Evolutionary conservation across 164 flowering plant genomes (phyloP).

Genomic region (Chloranthus sessilifolius): DNA sequence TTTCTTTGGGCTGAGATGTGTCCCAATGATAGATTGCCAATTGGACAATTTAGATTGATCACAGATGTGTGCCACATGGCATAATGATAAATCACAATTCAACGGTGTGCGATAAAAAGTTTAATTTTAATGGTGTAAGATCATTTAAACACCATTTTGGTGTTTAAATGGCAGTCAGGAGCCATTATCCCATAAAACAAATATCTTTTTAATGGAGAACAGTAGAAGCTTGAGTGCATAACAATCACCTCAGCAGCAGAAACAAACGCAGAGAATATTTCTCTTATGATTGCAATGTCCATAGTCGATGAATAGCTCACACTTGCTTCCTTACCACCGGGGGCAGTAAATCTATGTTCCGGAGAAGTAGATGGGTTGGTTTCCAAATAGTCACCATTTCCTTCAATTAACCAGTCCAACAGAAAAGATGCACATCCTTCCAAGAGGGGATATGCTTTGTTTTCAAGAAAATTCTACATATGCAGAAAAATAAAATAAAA

Average conservation of each 20-base stretch:
- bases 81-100: no score
- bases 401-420: constrained; percentile 90
- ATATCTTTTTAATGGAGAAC: not conserved
- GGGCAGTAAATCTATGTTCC: constrained; percentile 79
- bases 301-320: constrained; percentile 93
- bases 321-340: constrained; percentile 82
- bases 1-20: no score
- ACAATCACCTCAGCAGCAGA: constrained; percentile 78
- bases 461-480: constrained; percentile 39
- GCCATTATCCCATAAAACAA: no score
- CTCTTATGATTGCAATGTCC: constrained; percentile 88
- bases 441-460: constrained; percentile 77
- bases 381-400: constrained; percentile 56
- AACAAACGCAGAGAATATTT: constrained; percentile 56
- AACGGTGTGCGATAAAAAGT: no score
- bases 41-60: no score
- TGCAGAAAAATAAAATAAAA: not conserved
- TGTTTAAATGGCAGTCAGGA: no score
- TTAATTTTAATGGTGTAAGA: no score
- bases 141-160: no score
- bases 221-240: constrained; percentile 7
- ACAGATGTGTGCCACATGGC: no score
- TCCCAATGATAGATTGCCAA: no score
- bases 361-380: constrained; percentile 99
- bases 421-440: constrained; percentile 76